These are phyloP conservation scores for Psidium guajava DNA, from an alignment of 345 rosid genomes.

Conservation along the genomic window DNA sequence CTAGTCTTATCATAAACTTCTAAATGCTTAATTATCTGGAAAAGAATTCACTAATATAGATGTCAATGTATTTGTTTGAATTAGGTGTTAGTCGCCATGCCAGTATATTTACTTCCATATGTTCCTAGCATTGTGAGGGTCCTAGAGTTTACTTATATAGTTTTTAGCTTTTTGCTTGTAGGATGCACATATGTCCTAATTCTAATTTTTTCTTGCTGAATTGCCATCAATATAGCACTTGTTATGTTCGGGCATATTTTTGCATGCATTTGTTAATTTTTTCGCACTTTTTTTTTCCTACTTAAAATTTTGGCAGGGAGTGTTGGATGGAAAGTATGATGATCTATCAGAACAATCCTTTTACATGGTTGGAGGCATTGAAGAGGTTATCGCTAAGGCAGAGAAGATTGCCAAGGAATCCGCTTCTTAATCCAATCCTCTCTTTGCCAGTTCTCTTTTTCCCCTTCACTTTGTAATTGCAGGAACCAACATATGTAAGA, in stretches of 20 bases:
- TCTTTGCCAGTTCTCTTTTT: neutral
- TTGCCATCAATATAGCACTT: neutral
- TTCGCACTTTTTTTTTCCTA: neutral
- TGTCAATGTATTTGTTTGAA: neutral
- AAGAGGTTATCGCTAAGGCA: slow-evolving; percentile 77
- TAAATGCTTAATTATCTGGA: neutral
- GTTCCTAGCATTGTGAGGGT: neutral
- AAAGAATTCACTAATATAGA: neutral
- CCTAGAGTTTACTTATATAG: neutral
- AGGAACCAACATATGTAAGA: neutral
- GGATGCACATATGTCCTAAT: neutral
- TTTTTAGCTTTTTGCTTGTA: neutral
- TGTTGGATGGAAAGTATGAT: slow-evolving; percentile 78
- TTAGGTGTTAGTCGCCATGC: neutral
- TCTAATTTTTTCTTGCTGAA: neutral
- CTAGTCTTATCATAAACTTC: neutral
- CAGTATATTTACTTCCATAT: neutral
- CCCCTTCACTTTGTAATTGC: neutral
- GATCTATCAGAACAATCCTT: slow-evolving; percentile 78
- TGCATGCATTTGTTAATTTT: neutral
- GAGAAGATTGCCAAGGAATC: slow-evolving; percentile 73
- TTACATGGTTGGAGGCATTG: slow-evolving; percentile 86
- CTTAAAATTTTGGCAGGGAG: slow-evolving; percentile 32
- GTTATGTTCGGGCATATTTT: neutral
- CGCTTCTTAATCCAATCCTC: slow-evolving; percentile 18